A percentile compares a stretch with the other conserved stretches of the same genome.
These are phyloP conservation scores for Aphanoascus verrucosus DNA, from an alignment of 2,329 filamentous ascomycete genomes.

Conservation along the genomic window DNA sequence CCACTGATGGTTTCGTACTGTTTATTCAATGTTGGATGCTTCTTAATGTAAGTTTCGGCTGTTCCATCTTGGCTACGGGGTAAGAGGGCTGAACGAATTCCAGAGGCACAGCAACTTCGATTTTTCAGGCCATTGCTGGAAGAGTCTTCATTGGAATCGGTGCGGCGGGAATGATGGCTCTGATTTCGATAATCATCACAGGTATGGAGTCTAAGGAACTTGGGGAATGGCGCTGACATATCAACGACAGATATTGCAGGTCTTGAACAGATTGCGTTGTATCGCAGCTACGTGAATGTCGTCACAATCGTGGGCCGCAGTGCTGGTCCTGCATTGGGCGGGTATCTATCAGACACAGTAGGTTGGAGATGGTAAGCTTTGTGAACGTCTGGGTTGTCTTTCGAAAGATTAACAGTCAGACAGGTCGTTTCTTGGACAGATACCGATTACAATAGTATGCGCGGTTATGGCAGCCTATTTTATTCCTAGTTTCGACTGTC, in stretches of 20 bases:
- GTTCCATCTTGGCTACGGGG: not conserved
- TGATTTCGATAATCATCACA: slow-evolving; percentile 15
- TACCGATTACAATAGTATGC: slow-evolving; percentile 2
- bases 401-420: not conserved
- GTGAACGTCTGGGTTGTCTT: not conserved
- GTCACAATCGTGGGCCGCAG: slow-evolving; percentile 11
- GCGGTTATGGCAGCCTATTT: not conserved
- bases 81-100: not conserved
- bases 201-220: not conserved
- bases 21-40: slow-evolving; percentile 13
- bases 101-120: slow-evolving; percentile 10
- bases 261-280: slow-evolving; percentile 10
- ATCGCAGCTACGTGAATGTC: slow-evolving; percentile 16
- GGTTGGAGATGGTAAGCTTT: slow-evolving; percentile 15
- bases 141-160: slow-evolving; percentile 15
- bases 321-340: slow-evolving; percentile 12
- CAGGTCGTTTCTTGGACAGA: slow-evolving; percentile 11
- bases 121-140: slow-evolving; percentile 13
- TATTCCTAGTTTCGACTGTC: not conserved
- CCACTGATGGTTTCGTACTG: slow-evolving; percentile 12
- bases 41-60: slow-evolving; percentile 7
- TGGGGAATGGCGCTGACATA: not conserved
- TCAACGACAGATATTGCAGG: not conserved
- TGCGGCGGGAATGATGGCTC: slow-evolving; percentile 12
- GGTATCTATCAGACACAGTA: slow-evolving; percentile 12